Conservation (phyloP, 768 basidiomycete species). For the Tricholoma hemisulphureum region DNA sequence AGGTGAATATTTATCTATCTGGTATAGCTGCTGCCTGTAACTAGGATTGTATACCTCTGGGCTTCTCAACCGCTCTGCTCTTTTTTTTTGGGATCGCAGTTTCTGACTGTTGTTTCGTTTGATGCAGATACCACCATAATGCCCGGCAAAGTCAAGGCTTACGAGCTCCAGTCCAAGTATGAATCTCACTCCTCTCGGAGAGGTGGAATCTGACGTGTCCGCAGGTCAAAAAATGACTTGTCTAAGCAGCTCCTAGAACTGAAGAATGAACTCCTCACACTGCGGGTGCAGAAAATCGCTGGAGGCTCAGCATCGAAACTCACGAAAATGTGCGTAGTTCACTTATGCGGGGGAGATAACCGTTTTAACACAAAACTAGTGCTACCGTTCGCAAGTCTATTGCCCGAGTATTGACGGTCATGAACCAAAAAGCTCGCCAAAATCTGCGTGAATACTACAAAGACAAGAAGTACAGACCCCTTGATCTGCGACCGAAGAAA, state of each 20-base stretch:
- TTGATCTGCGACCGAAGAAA: conserved; percentile 97
- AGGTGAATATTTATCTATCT: conserved; percentile 36
- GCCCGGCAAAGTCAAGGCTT: conserved; percentile 93
- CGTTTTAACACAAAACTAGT: conserved; percentile 40
- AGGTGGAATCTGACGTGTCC: conserved; percentile 14
- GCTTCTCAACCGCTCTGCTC: background rate
- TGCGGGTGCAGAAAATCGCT: conserved; percentile 98
- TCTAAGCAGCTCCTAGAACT: conserved; percentile 89
- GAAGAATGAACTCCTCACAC: conserved; percentile 89
- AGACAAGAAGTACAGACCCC: conserved; percentile 92
- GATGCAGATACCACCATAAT: conserved; percentile 45
- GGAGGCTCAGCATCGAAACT: conserved; percentile 95
- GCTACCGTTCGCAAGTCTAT: conserved; percentile 97
- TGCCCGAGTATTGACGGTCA: conserved; percentile 96
- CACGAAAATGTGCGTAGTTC: conserved; percentile 84
- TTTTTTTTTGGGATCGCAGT: background rate
- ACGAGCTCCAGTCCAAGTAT: conserved; percentile 95
- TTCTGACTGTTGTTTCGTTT: conserved; percentile 1
- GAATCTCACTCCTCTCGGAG: conserved; percentile 24
- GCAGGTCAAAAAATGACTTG: conserved; percentile 95
- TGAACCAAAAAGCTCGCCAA: conserved; percentile 97
- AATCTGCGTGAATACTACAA: conserved; percentile 98
- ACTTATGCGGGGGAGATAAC: background rate
- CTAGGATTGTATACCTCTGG: background rate
- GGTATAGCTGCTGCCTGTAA: background rate